A percentile compares a stretch with the other conserved stretches of the same genome.
Evolutionary conservation across 345 rosid species (phyloP).

Genomic region (Hirschfeldia incana): DNA sequence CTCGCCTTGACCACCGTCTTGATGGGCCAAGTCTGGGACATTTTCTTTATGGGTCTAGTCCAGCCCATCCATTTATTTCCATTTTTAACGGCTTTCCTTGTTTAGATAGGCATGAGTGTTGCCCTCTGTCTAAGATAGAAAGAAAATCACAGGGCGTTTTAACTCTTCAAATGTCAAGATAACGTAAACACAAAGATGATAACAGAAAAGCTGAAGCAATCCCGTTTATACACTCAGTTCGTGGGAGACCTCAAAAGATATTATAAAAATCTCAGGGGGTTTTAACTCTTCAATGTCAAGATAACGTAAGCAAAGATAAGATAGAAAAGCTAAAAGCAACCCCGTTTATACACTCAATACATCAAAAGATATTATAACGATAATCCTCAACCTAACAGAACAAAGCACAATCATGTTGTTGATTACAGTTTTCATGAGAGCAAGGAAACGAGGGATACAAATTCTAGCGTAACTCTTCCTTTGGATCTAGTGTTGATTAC

Average conservation of each 20-base stretch:
- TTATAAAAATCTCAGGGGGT: no score
- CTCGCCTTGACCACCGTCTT: neutral
- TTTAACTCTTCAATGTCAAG: neutral
- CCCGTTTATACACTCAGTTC: no score
- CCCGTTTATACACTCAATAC: conserved; percentile 3
- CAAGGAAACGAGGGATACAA: conserved; percentile 90
- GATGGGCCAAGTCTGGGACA: neutral
- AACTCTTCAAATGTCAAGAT: no score
- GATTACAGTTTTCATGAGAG: conserved; percentile 44
- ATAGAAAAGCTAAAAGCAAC: neutral
- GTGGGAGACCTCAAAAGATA: no score
- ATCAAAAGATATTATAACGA: neutral
- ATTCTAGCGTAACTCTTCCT: conserved; percentile 70
- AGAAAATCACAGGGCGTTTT: no score
- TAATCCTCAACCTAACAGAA: neutral
- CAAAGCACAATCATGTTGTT: neutral
- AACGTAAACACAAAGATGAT: no score
- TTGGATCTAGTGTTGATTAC: conserved; percentile 92
- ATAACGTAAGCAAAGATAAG: neutral
- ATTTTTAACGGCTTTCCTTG: no score
- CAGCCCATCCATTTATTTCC: neutral
- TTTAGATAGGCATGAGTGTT: no score
- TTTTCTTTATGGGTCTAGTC: conserved; percentile 10
- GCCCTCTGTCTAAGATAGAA: no score
- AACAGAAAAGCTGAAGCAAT: no score